Conservation (phyloP, 306 rosid genomes). For the Rosa persica region DNA sequence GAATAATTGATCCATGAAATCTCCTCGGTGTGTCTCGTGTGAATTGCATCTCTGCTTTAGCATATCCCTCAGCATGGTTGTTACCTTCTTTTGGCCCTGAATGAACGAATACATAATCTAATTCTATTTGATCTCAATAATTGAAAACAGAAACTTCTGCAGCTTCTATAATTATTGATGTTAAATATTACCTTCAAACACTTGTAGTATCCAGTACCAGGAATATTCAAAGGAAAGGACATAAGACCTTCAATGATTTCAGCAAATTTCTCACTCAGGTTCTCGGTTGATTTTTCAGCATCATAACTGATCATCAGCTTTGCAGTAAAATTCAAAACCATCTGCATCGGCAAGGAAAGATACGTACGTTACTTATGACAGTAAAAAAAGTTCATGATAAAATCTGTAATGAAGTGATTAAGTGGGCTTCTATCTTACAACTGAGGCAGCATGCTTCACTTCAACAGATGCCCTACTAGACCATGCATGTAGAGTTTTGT, state of each 20-base stretch:
- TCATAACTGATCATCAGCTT: conserved; percentile 30
- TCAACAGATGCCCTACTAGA: too few relatives aligned
- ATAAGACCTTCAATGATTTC: conserved; percentile 31
- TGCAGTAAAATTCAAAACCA: conserved; percentile 35
- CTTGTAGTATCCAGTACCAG: conserved; percentile 34
- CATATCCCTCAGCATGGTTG: conserved; percentile 23
- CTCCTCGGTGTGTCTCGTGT: conserved; percentile 8
- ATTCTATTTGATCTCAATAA: background rate
- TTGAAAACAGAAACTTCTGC: background rate
- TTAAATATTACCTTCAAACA: conserved; percentile 25
- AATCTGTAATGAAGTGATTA: too few relatives aligned
- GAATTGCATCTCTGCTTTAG: conserved; percentile 27
- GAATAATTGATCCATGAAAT: conserved; percentile 31
- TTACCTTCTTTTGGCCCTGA: conserved; percentile 31
- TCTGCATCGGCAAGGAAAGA: conserved; percentile 10
- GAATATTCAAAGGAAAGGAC: conserved; percentile 45
- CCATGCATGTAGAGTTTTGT: too few relatives aligned
- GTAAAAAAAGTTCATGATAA: too few relatives aligned
- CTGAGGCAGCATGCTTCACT: background rate
- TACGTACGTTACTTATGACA: background rate
- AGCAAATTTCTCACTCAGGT: conserved; percentile 24
- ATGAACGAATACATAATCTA: background rate
- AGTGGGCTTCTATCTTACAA: conserved; percentile 12
- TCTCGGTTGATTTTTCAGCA: conserved; percentile 25
- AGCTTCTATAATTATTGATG: background rate